Base-by-base conservation (phyloP, 208 protist genomes). In the Leptomonas pyrrhocoris region DNA sequence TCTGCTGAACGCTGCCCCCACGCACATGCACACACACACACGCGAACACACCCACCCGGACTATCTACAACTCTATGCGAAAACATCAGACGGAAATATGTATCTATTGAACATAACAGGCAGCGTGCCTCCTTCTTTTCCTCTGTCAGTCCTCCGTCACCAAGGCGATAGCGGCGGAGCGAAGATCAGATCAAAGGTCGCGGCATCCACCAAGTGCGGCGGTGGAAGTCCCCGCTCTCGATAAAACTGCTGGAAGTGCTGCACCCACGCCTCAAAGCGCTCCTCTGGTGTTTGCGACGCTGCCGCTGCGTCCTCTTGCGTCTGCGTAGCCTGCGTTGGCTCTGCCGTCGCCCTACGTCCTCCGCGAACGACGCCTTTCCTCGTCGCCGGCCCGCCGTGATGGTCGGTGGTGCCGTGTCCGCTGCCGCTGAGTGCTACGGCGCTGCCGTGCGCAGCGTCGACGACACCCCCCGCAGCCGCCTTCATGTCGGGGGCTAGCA, bases 181-280 rank as follows among this genome's bases (percentile, higher is more conserved):
- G 54, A 89, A 85, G 30, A 84, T 62, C 12, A 77, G 42, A 51
- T 89, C 77, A 68, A 92, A 94, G 49, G 75, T 75, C 5, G 31
- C 69, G 15, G 59, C 68, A 23, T 92, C 86, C 13, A 94, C 73
- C 27, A 45, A 54, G 34, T 82, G 76, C 48, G 80, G 84, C 5
- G 59, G 38, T 9, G 84, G 79, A 7, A 89, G 40, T 19, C 83
- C 78, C 27, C 74, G 57, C 23, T 34, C 16, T 12, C 50, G 45
- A 57, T 86, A 90, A 59, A 80, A 86, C 1, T n/a, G 28, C 21
- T 38, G 49, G 6, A 92, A 54, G 23, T 78, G 40, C 38, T 28
- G 1, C n/a, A 90, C 18, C 81, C 80, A 84, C 42, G 58, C 53
- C 36, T 70, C 70, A 50, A 85, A 90, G 40, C 62, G 56, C 46